Percentiles rank a stretch among this genome's conserved stretches.
Evolutionary conservation across 2,329 filamentous ascomycete species (phyloP).

Genomic region (Botrytis cinerea): DNA sequence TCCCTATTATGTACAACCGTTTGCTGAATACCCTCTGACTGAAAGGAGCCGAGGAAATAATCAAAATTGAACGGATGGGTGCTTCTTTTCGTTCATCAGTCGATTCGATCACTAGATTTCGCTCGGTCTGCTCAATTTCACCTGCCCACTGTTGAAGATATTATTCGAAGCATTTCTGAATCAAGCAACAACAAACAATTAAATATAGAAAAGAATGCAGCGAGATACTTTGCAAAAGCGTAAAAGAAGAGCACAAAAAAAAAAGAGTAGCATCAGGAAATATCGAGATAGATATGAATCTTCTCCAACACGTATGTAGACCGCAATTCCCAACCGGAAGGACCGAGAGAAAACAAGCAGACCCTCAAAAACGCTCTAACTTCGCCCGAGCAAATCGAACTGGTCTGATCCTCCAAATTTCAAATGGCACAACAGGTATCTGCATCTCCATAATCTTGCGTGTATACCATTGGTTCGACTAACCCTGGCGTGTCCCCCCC

Average conservation of each 20-base stretch:
- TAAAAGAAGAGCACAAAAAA: constrained; percentile 7
- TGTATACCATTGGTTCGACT: not conserved
- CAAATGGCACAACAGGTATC: constrained; percentile 9
- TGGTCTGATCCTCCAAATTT: constrained; percentile 16
- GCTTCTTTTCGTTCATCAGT: constrained; percentile 3
- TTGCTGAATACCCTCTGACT: not conserved
- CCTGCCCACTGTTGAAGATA: constrained; percentile 1
- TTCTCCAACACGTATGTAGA: not conserved
- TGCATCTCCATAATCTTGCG: constrained; percentile 1
- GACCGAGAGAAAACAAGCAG: constrained; percentile 4
- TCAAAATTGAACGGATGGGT: not conserved
- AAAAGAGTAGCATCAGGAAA: constrained; percentile 4
- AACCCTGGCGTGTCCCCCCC: not conserved
- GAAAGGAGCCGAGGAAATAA: not conserved
- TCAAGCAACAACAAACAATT: not conserved
- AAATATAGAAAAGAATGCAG: not conserved
- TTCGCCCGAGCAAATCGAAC: not conserved
- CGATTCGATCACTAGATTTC: constrained; percentile 16
- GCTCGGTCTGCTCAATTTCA: not conserved
- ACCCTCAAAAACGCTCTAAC: constrained; percentile 1
- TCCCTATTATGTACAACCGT: not conserved
- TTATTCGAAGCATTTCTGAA: constrained; percentile 11
- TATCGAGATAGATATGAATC: constrained; percentile 8
- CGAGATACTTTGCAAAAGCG: constrained; percentile 1
- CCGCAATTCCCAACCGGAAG: not conserved